Base-by-base conservation (phyloP, 305 asterid genomes). In the Fraxinus xanthoxyloides region DNA sequence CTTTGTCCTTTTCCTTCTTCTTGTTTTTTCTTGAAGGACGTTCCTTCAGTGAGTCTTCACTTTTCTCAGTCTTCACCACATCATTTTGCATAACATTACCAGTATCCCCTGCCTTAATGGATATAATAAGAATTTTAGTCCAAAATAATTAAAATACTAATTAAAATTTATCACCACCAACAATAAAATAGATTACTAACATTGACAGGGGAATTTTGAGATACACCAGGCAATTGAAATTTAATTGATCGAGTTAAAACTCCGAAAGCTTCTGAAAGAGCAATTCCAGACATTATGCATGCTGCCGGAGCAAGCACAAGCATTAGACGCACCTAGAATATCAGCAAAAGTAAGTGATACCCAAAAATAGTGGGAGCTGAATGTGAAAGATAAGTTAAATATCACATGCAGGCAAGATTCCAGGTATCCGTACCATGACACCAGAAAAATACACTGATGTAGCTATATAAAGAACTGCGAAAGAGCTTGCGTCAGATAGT, bases 291-390 rank as follows among this genome's bases (percentile, higher is more conserved):
- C 98, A 96, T 90, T 87, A 96, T 93, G 88, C 99, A 96, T 78
- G 99, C 99, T 15, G 98, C 99, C 56, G 99, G 98, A 86, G 99
- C 99, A 79, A 96, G 95, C 51, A 96, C 99, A 84, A 96, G 98
- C 99, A 96, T 96, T 85, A 96, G 88, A 24, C 99, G 98, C 81
- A 94, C 99, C 99, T 93, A 89, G 73, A 79, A 87, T 83, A 81
- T 76, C 48, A 84, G 84, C 80, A 84, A 86, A 75, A 79, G 23
- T 78, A 61, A 77, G 84, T 82, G 56, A 84, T 0, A 31, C 72
- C 61, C 73, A 69, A 76, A 43, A 36, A 75, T 54, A 9, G 28
- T 15, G 76, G 61, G 69, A 72, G 72, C 69, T 31, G 26, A 76
- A 82, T 10, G 7, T 26, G n/a, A 65, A 65, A 65, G 73, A 74